These are phyloP conservation scores for Ziziphus jujuba DNA, from an alignment of 306 rosid species.

Conservation along the genomic window DNA sequence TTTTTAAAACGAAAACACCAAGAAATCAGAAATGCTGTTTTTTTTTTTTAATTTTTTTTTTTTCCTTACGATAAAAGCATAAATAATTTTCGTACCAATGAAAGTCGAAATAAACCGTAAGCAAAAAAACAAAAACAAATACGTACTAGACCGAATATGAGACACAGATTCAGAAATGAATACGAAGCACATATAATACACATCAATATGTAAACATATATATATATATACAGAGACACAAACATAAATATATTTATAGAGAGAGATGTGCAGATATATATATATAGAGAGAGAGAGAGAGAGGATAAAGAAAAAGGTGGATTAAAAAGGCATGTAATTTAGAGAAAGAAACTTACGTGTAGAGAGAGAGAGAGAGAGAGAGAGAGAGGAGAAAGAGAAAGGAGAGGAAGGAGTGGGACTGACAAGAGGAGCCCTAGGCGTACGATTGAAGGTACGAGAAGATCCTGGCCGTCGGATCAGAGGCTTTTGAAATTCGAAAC, in stretches of 20 bases:
- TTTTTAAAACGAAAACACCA: background rate
- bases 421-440: conserved; percentile 56
- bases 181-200: background rate
- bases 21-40: no score
- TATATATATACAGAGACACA: background rate
- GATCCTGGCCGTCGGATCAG: conserved; percentile 83
- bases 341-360: conserved; percentile 55
- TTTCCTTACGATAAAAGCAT: background rate
- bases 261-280: background rate
- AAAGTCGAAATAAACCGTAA: background rate
- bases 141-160: background rate
- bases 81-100: conserved; percentile 3
- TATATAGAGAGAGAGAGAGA: conserved; percentile 8
- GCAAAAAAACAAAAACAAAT: background rate
- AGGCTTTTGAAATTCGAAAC: conserved; percentile 22
- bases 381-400: background rate
- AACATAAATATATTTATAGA: background rate
- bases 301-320: conserved; percentile 17
- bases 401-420: conserved; percentile 23
- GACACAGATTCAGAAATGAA: conserved; percentile 7
- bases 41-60: no score
- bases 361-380: conserved; percentile 32
- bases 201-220: background rate
- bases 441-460: conserved; percentile 61
- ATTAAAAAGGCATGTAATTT: conserved; percentile 25